These are phyloP conservation scores for Aspergillus calidoustus DNA, from an alignment of 2,329 filamentous ascomycete species.

Conservation along the genomic window DNA sequence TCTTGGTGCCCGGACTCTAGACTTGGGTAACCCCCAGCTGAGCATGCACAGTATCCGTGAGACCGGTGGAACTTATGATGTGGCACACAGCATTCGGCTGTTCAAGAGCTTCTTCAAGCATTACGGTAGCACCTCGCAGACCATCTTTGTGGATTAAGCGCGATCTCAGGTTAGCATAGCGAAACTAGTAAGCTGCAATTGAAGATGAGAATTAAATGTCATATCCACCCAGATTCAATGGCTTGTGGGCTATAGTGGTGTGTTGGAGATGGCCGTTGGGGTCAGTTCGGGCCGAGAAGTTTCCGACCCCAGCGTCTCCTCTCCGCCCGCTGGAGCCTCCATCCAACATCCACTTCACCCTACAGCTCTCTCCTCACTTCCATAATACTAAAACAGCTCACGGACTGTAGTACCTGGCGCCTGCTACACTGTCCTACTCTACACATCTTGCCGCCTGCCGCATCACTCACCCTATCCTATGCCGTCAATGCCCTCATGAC, in stretches of 20 bases:
- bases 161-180: not conserved
- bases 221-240: not conserved
- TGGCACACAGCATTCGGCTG: slow-evolving; percentile 81
- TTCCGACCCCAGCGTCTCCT: slow-evolving; percentile 12
- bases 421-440: not conserved
- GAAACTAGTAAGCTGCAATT: not conserved
- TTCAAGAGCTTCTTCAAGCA: slow-evolving; percentile 87
- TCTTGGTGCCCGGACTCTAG: slow-evolving; percentile 84
- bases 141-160: slow-evolving; percentile 76
- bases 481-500: slow-evolving; percentile 45
- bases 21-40: slow-evolving; percentile 90
- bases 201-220: not conserved
- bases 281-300: slow-evolving; percentile 15
- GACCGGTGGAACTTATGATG: slow-evolving; percentile 85
- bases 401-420: not conserved
- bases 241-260: not conserved
- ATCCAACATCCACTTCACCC: not conserved
- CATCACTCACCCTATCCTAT: slow-evolving; percentile 9
- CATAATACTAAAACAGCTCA: not conserved
- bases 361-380: slow-evolving; percentile 3
- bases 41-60: slow-evolving; percentile 98
- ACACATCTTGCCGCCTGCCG: slow-evolving; percentile 10
- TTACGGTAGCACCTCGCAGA: slow-evolving; percentile 81
- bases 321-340: not conserved
- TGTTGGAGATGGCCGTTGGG: not conserved